Evolutionary conservation across 2,329 filamentous ascomycete genomes (phyloP).

Genomic region (Thermomyces lanuginosus): DNA sequence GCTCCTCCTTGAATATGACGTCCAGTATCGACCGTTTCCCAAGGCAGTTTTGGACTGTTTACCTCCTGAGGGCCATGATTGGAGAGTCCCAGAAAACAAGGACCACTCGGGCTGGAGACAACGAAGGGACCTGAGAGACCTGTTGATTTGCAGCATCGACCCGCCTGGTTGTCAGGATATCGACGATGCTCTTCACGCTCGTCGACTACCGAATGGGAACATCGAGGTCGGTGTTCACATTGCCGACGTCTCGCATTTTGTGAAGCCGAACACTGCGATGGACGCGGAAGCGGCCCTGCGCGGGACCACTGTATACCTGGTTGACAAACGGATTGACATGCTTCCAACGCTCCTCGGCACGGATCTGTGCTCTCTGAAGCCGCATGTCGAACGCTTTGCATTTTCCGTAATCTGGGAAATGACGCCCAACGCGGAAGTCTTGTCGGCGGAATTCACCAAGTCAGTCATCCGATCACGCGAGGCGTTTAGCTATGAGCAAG

Average conservation of each 20-base stretch:
- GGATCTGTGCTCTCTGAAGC: slow-evolving; percentile 89
- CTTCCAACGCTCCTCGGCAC: slow-evolving; percentile 90
- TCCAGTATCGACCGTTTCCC: slow-evolving; percentile 93
- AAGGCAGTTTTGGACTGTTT: slow-evolving; percentile 90
- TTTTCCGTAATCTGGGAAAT: slow-evolving; percentile 85
- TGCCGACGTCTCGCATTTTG: slow-evolving; percentile 97
- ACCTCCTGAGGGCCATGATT: slow-evolving; percentile 78
- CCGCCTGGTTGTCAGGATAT: slow-evolving; percentile 94
- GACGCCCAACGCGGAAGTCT: slow-evolving; percentile 65
- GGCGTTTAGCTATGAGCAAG: slow-evolving; percentile 95
- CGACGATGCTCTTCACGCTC: slow-evolving; percentile 86
- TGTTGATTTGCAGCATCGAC: slow-evolving; percentile 94
- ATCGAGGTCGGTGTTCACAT: slow-evolving; percentile 96
- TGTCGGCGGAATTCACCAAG: slow-evolving; percentile 80
- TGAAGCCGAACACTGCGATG: slow-evolving; percentile 94
- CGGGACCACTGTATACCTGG: slow-evolving; percentile 90
- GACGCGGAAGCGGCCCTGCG: slow-evolving; percentile 85
- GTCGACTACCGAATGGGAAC: slow-evolving; percentile 74
- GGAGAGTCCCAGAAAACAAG: slow-evolving; percentile 68
- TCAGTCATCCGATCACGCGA: slow-evolving; percentile 94
- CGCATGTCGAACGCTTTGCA: slow-evolving; percentile 86
- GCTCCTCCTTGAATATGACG: slow-evolving; percentile 82
- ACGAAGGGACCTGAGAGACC: slow-evolving; percentile 63
- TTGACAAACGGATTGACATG: slow-evolving; percentile 99
- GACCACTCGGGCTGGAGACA: slow-evolving; percentile 78